Evolutionary conservation across 2,329 filamentous ascomycete genomes (phyloP).

Genomic region (Cladosporium sp.): DNA sequence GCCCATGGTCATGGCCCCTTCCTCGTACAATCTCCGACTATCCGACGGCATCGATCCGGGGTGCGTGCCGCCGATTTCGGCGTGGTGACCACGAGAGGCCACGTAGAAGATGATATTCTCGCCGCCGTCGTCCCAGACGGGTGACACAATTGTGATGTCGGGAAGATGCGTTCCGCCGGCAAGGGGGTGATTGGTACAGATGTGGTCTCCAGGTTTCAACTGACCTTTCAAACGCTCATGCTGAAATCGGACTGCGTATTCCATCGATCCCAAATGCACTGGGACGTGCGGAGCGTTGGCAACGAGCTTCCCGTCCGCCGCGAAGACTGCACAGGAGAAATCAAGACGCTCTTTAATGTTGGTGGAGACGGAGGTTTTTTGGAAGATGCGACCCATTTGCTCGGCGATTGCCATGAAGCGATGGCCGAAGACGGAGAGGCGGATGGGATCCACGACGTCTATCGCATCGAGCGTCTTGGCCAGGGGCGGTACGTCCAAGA

Average conservation of each 20-base stretch:
- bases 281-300: constrained; percentile 41
- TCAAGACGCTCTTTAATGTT: constrained; percentile 43
- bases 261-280: constrained; percentile 40
- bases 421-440: constrained; percentile 52
- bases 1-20: constrained; percentile 36
- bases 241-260: constrained; percentile 38
- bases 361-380: constrained; percentile 51
- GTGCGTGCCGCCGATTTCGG: constrained; percentile 37
- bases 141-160: constrained; percentile 40
- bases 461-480: constrained; percentile 18
- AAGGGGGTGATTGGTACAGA: constrained; percentile 37
- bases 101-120: constrained; percentile 35
- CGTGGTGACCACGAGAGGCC: constrained; percentile 38
- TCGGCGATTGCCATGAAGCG: constrained; percentile 57
- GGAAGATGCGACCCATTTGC: constrained; percentile 54
- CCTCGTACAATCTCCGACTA: constrained; percentile 39
- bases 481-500: constrained; percentile 31
- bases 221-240: constrained; percentile 31
- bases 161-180: constrained; percentile 39
- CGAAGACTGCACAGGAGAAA: constrained; percentile 42
- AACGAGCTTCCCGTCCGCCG: constrained; percentile 37
- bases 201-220: constrained; percentile 36
- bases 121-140: constrained; percentile 30
- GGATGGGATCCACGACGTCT: constrained; percentile 43
- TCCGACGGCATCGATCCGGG: constrained; percentile 41